These are phyloP conservation scores for Symbiodinium natans DNA, from an alignment of 73 alveolate genomes.

Conservation along the genomic window DNA sequence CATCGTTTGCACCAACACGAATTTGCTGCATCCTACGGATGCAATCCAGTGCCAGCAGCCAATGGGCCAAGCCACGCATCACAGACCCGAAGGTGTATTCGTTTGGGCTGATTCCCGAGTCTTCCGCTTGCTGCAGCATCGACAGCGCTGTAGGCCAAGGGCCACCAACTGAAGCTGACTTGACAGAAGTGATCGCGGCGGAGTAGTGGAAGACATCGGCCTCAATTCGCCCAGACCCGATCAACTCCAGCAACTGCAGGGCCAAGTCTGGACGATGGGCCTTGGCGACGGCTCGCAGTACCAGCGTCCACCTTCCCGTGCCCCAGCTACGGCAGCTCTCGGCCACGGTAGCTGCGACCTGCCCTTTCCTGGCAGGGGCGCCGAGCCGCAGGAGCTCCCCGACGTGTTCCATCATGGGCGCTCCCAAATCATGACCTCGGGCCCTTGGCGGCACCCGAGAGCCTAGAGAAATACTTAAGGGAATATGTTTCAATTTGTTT, in stretches of 20 bases:
- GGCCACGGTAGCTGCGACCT: not conserved
- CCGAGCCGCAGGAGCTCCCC: not conserved
- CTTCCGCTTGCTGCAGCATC: not conserved
- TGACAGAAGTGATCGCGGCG: conserved; percentile 18
- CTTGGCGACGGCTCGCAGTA: conserved; percentile 48
- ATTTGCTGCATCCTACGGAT: not conserved
- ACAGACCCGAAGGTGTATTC: not conserved
- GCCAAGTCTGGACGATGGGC: not conserved
- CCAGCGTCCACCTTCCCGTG: conserved; percentile 32
- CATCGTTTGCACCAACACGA: not conserved
- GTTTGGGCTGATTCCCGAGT: not conserved
- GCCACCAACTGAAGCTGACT: too few relatives aligned
- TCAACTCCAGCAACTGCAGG: not conserved
- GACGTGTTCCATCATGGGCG: not conserved
- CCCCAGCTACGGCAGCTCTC: conserved; percentile 27
- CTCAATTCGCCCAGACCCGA: not conserved
- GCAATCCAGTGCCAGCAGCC: not conserved
- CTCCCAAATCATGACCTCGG: not conserved
- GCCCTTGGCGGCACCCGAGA: not conserved
- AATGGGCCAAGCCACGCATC: not conserved
- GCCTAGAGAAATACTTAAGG: too few relatives aligned
- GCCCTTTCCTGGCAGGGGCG: not conserved
- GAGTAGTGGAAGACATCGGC: conserved; percentile 55
- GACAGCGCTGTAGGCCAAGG: not conserved
- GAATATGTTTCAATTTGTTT: too few relatives aligned